Evolutionary conservation across 176 grass and related monocot genomes (phyloP), one percentile per base, ranked within the genome.

Genomic region (Aegilops speltoides): DNA sequence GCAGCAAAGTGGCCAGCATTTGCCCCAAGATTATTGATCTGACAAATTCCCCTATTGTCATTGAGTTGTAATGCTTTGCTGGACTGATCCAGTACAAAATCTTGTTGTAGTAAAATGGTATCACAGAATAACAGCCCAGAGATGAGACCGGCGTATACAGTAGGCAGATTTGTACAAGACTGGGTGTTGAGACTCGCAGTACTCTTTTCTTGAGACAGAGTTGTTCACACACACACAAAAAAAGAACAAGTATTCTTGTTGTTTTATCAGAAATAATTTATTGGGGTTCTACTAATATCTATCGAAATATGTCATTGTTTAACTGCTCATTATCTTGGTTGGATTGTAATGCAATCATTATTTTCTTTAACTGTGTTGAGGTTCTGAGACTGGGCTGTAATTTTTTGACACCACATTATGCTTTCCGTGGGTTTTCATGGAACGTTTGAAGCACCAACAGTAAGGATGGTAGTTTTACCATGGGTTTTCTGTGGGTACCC

Each of bases 11-110:
- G 22, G 24, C 23, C 29, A 43, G 68, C 60, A 69, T 79, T 32
- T 73, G 84, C 24, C 76, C 83, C 13, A 78, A 74, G 79, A 79
- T 92, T 17, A 91, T 98, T 84, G 96, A 98, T 91, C 60, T 98
- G 28, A 98, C 96, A 9, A 75, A 50, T 29, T 95, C 96, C 8
- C 95, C 95, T 32, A 40, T 86, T 87, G 77, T 93, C 54, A 93
- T 98, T 40, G 76, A 93, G 73, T 59, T 94, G 64, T 97, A 81
- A 80, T 37, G 1, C 24, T 38, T 82, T 82, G 70, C 37, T 86
- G 34, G 45, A 31, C n/a, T 67, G 17, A 36, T 8, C 37, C 9
- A 80, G 77, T 85, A 26, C 34, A 37, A 2, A 22, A 34, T 61
- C 59, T 37, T 69, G 61, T 76, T 74, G 54, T 46, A 32, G 12